Percentiles rank a stretch among this genome's conserved stretches.
Conservation (phyloP, 2,329 filamentous ascomycete species). For the Emydomyces testavorans region DNA sequence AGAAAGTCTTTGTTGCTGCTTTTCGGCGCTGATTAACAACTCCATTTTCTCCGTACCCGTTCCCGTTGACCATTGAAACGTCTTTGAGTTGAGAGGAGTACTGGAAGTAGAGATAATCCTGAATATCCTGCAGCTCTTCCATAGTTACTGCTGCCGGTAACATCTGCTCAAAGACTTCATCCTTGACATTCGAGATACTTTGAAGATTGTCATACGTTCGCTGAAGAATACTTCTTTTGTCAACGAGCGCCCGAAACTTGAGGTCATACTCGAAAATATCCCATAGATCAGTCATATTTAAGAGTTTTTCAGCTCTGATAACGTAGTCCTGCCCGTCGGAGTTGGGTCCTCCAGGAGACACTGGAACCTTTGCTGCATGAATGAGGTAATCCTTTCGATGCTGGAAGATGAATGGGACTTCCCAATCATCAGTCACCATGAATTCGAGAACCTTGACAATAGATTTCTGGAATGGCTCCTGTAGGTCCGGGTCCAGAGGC, state of each 20-base stretch:
- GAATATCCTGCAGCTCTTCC: slow-evolving; percentile 91
- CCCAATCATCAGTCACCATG: slow-evolving; percentile 85
- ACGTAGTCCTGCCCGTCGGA: slow-evolving; percentile 60
- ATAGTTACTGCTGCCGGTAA: slow-evolving; percentile 69
- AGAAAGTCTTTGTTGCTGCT: slow-evolving; percentile 66
- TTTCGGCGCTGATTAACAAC: slow-evolving; percentile 66
- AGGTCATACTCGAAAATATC: slow-evolving; percentile 88
- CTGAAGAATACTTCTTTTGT: slow-evolving; percentile 79
- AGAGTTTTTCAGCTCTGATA: slow-evolving; percentile 69
- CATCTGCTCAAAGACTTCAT: slow-evolving; percentile 70
- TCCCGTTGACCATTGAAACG: slow-evolving; percentile 49
- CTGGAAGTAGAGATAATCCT: slow-evolving; percentile 93
- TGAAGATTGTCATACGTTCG: slow-evolving; percentile 66
- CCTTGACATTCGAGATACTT: slow-evolving; percentile 52
- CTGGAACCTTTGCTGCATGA: slow-evolving; percentile 62
- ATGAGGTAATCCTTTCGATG: slow-evolving; percentile 97
- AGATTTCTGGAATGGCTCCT: slow-evolving; percentile 72
- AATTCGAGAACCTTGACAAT: slow-evolving; percentile 90
- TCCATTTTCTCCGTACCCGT: slow-evolving; percentile 43
- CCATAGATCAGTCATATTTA: slow-evolving; percentile 91
- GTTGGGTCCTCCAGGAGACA: slow-evolving; percentile 52
- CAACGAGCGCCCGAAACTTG: slow-evolving; percentile 83
- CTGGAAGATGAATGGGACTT: slow-evolving; percentile 95
- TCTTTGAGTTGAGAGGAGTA: slow-evolving; percentile 79
- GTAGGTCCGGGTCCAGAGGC: slow-evolving; percentile 57